Conservation (phyloP, 2,329 filamentous ascomycete genomes). For the Amylocarpus encephaloides region DNA sequence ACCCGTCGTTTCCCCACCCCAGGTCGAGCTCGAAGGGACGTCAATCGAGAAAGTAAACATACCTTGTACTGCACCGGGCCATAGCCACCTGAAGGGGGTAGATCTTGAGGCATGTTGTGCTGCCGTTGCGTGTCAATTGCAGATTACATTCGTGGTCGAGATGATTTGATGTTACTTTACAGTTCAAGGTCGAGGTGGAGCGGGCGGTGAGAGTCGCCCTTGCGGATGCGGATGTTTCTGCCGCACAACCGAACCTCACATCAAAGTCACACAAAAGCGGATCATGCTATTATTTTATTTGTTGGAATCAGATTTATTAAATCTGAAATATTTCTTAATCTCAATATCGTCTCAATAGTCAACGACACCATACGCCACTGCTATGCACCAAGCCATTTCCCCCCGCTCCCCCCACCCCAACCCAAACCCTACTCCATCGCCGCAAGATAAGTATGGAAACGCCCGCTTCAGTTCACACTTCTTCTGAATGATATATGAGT, state of each 20-base stretch:
- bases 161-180: no score
- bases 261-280: no score
- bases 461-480: neutral
- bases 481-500: no score
- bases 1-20: neutral
- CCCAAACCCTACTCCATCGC: conserved; percentile 4
- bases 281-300: no score
- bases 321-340: no score
- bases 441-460: neutral
- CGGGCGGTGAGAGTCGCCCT: neutral
- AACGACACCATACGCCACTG: neutral
- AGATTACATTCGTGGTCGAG: neutral
- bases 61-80: conserved; percentile 96
- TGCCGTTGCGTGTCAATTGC: conserved; percentile 4
- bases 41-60: conserved; percentile 30
- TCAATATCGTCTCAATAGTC: neutral
- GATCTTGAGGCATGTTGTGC: conserved; percentile 84
- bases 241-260: no score
- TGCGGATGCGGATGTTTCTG: no score
- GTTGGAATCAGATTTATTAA: no score
- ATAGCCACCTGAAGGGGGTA: conserved; percentile 93
- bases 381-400: neutral
- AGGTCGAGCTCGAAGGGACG: no score
- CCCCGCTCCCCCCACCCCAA: neutral
- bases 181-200: neutral